Percentiles rank a stretch among this genome's conserved stretches.
These are phyloP conservation scores for Lichina pygmaea DNA, from an alignment of 495 filamentous ascomycete genomes.

Conservation along the genomic window DNA sequence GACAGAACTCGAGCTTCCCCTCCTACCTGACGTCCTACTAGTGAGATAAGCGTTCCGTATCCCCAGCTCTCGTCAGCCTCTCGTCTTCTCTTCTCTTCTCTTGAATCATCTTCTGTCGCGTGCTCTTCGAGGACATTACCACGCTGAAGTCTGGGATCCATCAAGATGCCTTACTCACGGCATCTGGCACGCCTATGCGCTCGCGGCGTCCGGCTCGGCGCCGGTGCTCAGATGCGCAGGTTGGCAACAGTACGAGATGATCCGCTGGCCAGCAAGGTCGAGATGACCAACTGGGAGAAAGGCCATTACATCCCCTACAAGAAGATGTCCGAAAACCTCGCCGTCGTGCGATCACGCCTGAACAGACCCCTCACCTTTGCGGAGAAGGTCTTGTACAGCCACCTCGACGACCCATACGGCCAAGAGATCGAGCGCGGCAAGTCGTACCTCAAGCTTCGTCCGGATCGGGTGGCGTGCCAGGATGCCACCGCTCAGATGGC, in stretches of 20 bases:
- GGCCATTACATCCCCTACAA: conserved; percentile 64
- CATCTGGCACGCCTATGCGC: too few species aligned
- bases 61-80: too few species aligned
- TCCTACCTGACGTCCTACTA: too few species aligned
- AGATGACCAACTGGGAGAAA: conserved; percentile 57
- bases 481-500: conserved; percentile 99
- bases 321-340: conserved; percentile 97
- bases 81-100: too few species aligned
- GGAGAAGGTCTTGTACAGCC: conserved; percentile 98
- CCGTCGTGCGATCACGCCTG: conserved; percentile 62
- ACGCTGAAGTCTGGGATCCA: too few species aligned
- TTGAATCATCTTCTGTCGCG: too few species aligned
- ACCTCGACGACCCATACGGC: conserved; percentile 87
- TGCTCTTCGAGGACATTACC: too few species aligned
- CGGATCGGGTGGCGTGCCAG: conserved; percentile 96
- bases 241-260: conserved; percentile 34
- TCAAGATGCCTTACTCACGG: too few species aligned
- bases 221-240: conserved; percentile 15
- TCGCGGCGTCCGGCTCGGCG: not conserved
- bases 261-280: conserved; percentile 49
- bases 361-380: conserved; percentile 84
- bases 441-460: conserved; percentile 86
- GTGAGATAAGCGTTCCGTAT: too few species aligned
- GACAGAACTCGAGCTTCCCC: too few species aligned
- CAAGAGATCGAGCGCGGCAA: conserved; percentile 89